Conservation (phyloP, 1,284 basidiomycete genomes). For the Acaromyces ingoldii region DNA sequence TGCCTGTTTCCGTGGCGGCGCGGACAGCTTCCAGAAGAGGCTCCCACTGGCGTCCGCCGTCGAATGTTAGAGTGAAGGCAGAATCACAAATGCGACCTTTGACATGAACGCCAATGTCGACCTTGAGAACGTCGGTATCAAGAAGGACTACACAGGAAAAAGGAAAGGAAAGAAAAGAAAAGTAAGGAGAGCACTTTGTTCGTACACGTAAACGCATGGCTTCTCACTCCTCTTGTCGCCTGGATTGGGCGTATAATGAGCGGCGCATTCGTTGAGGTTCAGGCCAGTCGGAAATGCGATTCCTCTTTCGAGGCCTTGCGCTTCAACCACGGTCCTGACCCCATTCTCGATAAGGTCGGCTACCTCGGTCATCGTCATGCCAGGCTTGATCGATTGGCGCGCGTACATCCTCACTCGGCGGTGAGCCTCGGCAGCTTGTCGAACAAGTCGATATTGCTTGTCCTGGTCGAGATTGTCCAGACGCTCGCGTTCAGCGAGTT, state of each 20-base stretch:
- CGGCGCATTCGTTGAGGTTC: conserved; percentile 87
- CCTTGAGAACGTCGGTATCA: conserved; percentile 82
- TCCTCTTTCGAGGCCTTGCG: conserved; percentile 77
- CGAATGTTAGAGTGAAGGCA: conserved; percentile 86
- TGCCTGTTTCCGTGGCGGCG: conserved; percentile 89
- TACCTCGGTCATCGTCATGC: conserved; percentile 91
- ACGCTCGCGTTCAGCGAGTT: conserved; percentile 77
- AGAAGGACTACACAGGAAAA: conserved; percentile 66
- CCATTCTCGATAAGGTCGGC: conserved; percentile 82
- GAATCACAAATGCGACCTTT: conserved; percentile 90
- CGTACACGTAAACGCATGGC: too few species aligned
- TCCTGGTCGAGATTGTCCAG: conserved; percentile 53
- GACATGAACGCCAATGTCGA: conserved; percentile 95
- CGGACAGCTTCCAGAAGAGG: conserved; percentile 82
- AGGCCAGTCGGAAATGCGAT: conserved; percentile 95
- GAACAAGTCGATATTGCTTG: conserved; percentile 72
- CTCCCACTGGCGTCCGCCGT: conserved; percentile 70
- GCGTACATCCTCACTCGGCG: conserved; percentile 74
- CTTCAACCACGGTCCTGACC: conserved; percentile 72
- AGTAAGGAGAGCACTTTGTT: too few species aligned
- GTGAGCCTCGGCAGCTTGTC: conserved; percentile 91
- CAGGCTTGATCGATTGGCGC: conserved; percentile 76
- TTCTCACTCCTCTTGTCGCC: conserved; percentile 75
- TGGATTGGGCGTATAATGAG: conserved; percentile 93
- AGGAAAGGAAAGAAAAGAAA: too few species aligned